Conservation (phyloP, 2,329 filamentous ascomycete species). For the Penicillium italicum region DNA sequence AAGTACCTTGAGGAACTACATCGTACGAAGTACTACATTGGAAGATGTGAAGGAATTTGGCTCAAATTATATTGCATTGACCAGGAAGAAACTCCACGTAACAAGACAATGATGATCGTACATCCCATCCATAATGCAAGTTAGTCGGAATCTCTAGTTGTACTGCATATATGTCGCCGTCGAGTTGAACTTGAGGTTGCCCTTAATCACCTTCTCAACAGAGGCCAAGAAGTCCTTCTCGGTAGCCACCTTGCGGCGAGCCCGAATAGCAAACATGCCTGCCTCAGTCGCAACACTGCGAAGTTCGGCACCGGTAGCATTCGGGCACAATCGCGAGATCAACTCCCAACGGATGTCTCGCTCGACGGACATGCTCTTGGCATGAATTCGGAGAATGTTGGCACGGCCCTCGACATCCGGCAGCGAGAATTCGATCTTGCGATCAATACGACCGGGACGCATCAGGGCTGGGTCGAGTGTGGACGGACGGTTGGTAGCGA, state of each 20-base stretch:
- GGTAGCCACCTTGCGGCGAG: slow-evolving; percentile 91
- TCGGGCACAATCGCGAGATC: slow-evolving; percentile 93
- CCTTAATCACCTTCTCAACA: slow-evolving; percentile 99
- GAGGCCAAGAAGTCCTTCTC: slow-evolving; percentile 98
- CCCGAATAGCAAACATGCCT: slow-evolving; percentile 96
- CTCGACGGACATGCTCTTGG: slow-evolving; percentile 99
- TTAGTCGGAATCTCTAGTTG: slow-evolving; percentile 61
- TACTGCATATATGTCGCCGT: slow-evolving; percentile 99
- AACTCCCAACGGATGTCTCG: slow-evolving; percentile 98
- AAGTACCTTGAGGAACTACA: background rate
- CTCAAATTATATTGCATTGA: slow-evolving; percentile 23
- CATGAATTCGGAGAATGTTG: slow-evolving; percentile 96
- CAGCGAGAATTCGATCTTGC: slow-evolving; percentile 98
- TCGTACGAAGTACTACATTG: background rate
- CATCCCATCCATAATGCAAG: slow-evolving; percentile 31
- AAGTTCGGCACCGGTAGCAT: slow-evolving; percentile 93
- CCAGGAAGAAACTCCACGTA: slow-evolving; percentile 13
- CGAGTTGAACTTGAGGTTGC: slow-evolving; percentile 98
- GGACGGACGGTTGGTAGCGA: slow-evolving; percentile 93
- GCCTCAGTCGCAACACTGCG: slow-evolving; percentile 96
- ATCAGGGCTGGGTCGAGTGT: slow-evolving; percentile 96
- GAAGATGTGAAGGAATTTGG: background rate
- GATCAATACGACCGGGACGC: slow-evolving; percentile 93
- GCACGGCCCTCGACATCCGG: slow-evolving; percentile 95
- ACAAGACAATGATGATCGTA: slow-evolving; percentile 34